Conservation (phyloP, 2,329 filamentous ascomycete species). For the Cytospora paraplurivora region DNA sequence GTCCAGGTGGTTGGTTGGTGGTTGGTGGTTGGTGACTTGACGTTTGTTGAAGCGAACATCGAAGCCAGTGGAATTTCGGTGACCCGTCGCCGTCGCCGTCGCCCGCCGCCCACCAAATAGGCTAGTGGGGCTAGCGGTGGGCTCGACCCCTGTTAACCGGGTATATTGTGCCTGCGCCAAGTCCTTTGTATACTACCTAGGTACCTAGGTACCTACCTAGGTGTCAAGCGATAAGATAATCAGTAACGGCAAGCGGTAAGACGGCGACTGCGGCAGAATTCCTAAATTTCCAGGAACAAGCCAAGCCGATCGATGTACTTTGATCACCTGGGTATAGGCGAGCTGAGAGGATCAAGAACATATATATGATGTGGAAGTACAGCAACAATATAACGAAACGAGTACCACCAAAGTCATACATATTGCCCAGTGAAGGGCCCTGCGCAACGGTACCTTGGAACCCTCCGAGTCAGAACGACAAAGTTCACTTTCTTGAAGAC, state of each 20-base stretch:
- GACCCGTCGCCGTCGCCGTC: too few relatives aligned
- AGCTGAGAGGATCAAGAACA: background rate
- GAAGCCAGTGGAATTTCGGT: background rate
- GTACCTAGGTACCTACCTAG: too few relatives aligned
- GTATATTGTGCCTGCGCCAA: background rate
- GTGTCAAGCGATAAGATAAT: background rate
- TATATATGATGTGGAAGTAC: background rate
- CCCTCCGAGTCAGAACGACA: background rate
- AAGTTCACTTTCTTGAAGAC: background rate
- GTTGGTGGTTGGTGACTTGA: background rate
- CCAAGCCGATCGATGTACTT: background rate
- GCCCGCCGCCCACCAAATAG: background rate
- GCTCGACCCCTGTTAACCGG: background rate
- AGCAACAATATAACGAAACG: background rate
- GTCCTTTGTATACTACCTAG: background rate
- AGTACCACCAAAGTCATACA: background rate
- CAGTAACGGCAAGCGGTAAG: background rate
- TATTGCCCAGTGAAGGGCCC: background rate
- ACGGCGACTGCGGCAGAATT: background rate
- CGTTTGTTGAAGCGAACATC: background rate
- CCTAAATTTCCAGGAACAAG: conserved; percentile 2
- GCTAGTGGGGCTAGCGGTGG: background rate
- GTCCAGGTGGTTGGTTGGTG: background rate
- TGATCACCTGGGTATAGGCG: background rate
- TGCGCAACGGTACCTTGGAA: background rate